Evolutionary conservation across 2,329 filamentous ascomycete genomes (phyloP).

Genomic region (Pyrenophora tritici-repentis): DNA sequence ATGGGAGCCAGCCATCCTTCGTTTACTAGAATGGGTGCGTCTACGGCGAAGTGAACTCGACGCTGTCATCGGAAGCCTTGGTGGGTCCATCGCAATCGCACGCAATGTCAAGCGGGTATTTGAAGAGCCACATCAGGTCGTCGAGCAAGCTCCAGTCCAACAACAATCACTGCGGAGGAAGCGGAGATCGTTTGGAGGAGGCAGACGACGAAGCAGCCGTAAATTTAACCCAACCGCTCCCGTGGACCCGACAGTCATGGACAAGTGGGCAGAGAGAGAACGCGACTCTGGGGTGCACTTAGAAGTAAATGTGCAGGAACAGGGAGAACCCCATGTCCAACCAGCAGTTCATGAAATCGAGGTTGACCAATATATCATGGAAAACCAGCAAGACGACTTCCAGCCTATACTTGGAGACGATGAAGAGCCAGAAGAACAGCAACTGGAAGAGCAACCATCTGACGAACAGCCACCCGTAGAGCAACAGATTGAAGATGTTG

Average conservation of each 20-base stretch:
- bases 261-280: slow-evolving; percentile 28
- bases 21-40: slow-evolving; percentile 55
- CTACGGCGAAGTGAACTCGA: slow-evolving; percentile 53
- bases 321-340: slow-evolving; percentile 7
- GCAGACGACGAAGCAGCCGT: slow-evolving; percentile 35
- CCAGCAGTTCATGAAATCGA: slow-evolving; percentile 6
- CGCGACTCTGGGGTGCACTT: slow-evolving; percentile 20
- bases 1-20: slow-evolving; percentile 56
- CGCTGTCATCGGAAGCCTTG: slow-evolving; percentile 48
- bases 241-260: slow-evolving; percentile 28
- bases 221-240: slow-evolving; percentile 37
- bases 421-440: slow-evolving; percentile 4
- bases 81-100: slow-evolving; percentile 51
- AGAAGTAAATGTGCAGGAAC: slow-evolving; percentile 13
- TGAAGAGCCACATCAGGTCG: slow-evolving; percentile 16
- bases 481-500: slow-evolving; percentile 7
- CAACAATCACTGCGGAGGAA: slow-evolving; percentile 29
- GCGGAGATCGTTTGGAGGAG: slow-evolving; percentile 34
- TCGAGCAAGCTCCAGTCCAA: slow-evolving; percentile 5
- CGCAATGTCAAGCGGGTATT: slow-evolving; percentile 34
- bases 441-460: background rate
- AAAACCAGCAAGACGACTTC: slow-evolving; percentile 13
- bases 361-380: slow-evolving; percentile 4
- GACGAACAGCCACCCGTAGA: background rate
- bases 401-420: slow-evolving; percentile 10